Percentiles rank a stretch among this genome's conserved stretches.
Conservation (phyloP, 1,284 basidiomycete species). For the Phlebopus sp. region DNA sequence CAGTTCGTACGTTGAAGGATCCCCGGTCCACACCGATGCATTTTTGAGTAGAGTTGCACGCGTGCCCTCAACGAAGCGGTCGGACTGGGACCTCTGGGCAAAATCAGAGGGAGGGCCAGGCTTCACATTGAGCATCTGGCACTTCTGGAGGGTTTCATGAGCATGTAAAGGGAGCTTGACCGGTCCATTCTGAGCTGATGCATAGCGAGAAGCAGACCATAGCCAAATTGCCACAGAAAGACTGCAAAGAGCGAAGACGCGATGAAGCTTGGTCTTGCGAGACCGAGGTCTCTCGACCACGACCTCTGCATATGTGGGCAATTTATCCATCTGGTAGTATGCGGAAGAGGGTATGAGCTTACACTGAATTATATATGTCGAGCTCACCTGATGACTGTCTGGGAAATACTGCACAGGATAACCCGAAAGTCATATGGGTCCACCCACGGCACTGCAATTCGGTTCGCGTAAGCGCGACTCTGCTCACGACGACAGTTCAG, state of each 20-base stretch:
- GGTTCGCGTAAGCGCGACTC: conserved; percentile 38
- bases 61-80: conserved; percentile 59
- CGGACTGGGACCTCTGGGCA: conserved; percentile 45
- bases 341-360: not conserved
- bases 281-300: conserved; percentile 9
- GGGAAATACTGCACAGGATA: not conserved
- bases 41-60: conserved; percentile 58
- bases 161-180: conserved; percentile 26
- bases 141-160: conserved; percentile 27
- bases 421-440: not conserved
- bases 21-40: conserved; percentile 72
- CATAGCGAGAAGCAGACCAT: conserved; percentile 16
- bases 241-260: conserved; percentile 19
- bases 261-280: conserved; percentile 12
- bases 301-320: conserved; percentile 18
- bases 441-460: too few species aligned
- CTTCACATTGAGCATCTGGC: conserved; percentile 25
- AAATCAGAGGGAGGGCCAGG: conserved; percentile 37
- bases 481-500: too few species aligned
- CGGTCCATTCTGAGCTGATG: conserved; percentile 2
- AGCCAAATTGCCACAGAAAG: conserved; percentile 17
- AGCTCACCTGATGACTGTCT: not conserved
- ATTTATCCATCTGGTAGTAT: conserved; percentile 26
- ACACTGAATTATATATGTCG: not conserved
- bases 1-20: conserved; percentile 49